Evolutionary conservation across 208 protist species (phyloP), one percentile per base, ranked within the genome.

Genomic region (Leishmania arabica): DNA sequence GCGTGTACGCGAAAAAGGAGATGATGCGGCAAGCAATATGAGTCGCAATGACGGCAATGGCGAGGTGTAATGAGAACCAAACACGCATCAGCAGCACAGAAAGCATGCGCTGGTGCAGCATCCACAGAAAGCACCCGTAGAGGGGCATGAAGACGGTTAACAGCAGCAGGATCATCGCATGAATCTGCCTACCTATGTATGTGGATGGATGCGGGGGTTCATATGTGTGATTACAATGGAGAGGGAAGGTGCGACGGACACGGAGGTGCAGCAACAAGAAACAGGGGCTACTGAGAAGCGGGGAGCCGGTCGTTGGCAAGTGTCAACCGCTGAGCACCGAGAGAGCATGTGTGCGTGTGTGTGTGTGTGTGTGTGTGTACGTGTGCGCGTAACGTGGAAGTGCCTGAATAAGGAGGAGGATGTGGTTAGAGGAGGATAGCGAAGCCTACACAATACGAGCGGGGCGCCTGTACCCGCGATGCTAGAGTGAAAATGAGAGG

Each of bases 31-130:
- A 95, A 49, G 84, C 70, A 5, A 89, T 31, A 66, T 78, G 85
- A 54, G 64, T 70, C 11, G 80, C 15, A 31, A 89, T 31, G 13
- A 92, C 70, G 15, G 85, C 40, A 13, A 91, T 21, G 24, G 84
- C 11, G 1, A 92, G 82, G 8, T 84, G 85, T 31, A 87, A 13
- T 9, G 83, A 88, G 68, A 93, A 95, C 90, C 92, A 95, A 34
- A 83, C 64, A 15, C 90, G 89, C 84, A 89, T 88, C 34, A 92
- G 79, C 49, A 90, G 27, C 9, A 90, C 83, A 11, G 89, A 88
- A n/a, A 86, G 78, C 34, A 83, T 78, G 34, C 92, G 84, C 51
- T 62, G 62, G 31, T 80, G 82, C 56, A 95, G 80, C 65, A 93
- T 81, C 47, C 76, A 79, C 45, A 89, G 82, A 64, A 89, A 87